Evolutionary conservation across 805 yeast species (phyloP).

Genomic region (Saturnispora hagleri): DNA sequence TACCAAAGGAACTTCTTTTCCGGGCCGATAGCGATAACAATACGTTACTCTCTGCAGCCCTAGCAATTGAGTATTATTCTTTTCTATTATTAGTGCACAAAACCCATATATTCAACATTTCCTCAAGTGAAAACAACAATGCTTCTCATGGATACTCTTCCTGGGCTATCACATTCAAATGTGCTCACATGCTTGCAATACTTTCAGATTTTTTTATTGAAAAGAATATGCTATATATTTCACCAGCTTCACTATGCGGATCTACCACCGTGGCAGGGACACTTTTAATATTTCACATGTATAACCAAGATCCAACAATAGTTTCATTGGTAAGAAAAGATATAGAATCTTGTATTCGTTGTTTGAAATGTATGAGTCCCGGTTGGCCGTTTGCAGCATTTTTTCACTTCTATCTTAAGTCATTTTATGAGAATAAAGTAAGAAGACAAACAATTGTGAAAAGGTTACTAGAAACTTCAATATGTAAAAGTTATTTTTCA

Average conservation of each 20-base stretch:
- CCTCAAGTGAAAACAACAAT: conserved; percentile 24
- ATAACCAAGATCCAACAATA: conserved; percentile 21
- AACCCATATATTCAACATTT: conserved; percentile 44
- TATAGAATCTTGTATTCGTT: conserved; percentile 19
- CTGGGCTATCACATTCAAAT: conserved; percentile 75
- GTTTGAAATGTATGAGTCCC: conserved; percentile 34
- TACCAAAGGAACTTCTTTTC: conserved; percentile 56
- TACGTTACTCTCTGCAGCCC: conserved; percentile 30
- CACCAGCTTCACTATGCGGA: conserved; percentile 27
- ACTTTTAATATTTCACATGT: conserved; percentile 62
- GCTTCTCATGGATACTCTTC: conserved; percentile 45
- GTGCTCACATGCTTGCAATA: conserved; percentile 65
- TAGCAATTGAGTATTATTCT: conserved; percentile 67
- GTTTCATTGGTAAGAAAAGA: conserved; percentile 19
- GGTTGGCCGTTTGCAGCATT: conserved; percentile 45
- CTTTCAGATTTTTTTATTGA: conserved; percentile 49
- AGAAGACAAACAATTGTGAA: conserved; percentile 19
- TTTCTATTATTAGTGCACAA: conserved; percentile 65
- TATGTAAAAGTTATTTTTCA: neutral
- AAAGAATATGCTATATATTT: conserved; percentile 43
- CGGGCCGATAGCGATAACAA: conserved; percentile 40
- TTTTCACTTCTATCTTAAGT: conserved; percentile 42
- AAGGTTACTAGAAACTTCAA: conserved; percentile 3
- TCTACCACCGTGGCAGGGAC: conserved; percentile 55
- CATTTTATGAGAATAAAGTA: conserved; percentile 28